These are phyloP conservation scores for Trichosanthes cucumerina DNA, from an alignment of 306 rosid species.

Conservation along the genomic window DNA sequence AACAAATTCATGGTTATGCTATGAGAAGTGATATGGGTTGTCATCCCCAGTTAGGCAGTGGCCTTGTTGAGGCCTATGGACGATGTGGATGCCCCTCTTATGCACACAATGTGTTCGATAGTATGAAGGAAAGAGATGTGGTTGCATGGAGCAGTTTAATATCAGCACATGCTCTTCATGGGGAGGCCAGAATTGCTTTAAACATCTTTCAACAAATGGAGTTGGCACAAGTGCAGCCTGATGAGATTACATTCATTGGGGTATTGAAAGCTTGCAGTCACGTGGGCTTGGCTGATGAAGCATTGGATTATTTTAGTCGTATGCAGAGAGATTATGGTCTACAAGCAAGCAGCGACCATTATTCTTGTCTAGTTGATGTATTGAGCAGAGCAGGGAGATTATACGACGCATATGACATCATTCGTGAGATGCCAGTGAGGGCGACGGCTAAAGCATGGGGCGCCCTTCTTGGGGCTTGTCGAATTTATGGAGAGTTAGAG, in stretches of 20 bases:
- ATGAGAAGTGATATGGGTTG: constrained; percentile 32
- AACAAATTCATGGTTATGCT: constrained; percentile 61
- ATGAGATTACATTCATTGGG: constrained; percentile 52
- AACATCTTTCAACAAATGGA: constrained; percentile 46
- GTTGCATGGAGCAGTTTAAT: constrained; percentile 73
- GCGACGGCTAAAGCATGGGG: constrained; percentile 80
- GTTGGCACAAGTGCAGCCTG: constrained; percentile 39
- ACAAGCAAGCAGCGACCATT: constrained; percentile 58
- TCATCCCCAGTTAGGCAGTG: constrained; percentile 51
- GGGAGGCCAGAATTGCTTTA: constrained; percentile 51
- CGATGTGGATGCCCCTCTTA: constrained; percentile 45
- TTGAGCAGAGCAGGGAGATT: constrained; percentile 71
- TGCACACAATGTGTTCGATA: constrained; percentile 27
- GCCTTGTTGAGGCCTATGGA: constrained; percentile 65
- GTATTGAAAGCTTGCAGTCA: constrained; percentile 75
- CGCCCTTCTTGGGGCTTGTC: constrained; percentile 70
- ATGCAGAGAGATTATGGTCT: constrained; percentile 42
- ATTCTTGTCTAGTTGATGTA: constrained; percentile 69
- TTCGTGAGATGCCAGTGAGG: constrained; percentile 57
- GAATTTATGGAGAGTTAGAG: constrained; percentile 46
- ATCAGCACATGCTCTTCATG: constrained; percentile 63
- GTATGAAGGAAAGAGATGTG: constrained; percentile 43
- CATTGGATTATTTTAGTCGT: constrained; percentile 35
- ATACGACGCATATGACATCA: constrained; percentile 50
- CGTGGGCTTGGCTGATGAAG: constrained; percentile 63